phyloP scores from a whole-genome alignment of 1,284 basidiomycete species.

The Fistulinella staudtii region DNA sequence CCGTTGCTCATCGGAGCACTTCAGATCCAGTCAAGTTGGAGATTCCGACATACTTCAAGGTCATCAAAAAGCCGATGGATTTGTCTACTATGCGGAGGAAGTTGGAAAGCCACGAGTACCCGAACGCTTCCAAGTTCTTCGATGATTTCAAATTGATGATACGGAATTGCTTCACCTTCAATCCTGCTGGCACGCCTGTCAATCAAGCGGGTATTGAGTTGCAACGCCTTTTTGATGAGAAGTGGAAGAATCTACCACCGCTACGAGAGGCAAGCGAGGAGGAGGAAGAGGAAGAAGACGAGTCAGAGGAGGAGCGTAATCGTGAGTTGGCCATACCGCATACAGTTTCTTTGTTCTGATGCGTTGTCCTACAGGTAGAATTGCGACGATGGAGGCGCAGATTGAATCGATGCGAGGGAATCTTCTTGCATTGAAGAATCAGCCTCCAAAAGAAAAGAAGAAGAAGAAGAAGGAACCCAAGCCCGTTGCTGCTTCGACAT shows the following conservation, averaged over 20 bases:
- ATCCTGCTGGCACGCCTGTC: slow-evolving; percentile 85
- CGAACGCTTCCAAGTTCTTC: slow-evolving; percentile 74
- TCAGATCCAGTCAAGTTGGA: slow-evolving; percentile 75
- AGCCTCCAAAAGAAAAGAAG: slow-evolving; percentile 53
- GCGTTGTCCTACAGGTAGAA: slow-evolving; percentile 46
- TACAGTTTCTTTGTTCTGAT: slow-evolving; percentile 10
- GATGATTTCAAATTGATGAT: slow-evolving; percentile 94
- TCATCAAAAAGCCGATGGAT: slow-evolving; percentile 96
- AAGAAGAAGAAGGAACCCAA: slow-evolving; percentile 62
- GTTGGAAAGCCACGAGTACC: slow-evolving; percentile 74
- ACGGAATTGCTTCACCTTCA: slow-evolving; percentile 90
- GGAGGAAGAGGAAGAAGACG: slow-evolving; percentile 49
- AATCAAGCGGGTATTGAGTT: slow-evolving; percentile 80
- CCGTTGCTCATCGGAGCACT: slow-evolving; percentile 1
- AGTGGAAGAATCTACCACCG: slow-evolving; percentile 79
- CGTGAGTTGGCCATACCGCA: slow-evolving; percentile 42
- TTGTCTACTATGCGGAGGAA: slow-evolving; percentile 84
- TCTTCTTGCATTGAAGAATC: slow-evolving; percentile 57
- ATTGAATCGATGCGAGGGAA: slow-evolving; percentile 69
- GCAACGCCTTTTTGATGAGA: slow-evolving; percentile 85
- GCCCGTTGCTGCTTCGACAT: slow-evolving; percentile 55
- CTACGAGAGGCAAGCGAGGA: slow-evolving; percentile 51
- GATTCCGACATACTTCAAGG: slow-evolving; percentile 81
- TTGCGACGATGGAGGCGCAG: slow-evolving; percentile 68
- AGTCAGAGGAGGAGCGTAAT: slow-evolving; percentile 49